phyloP scores from a whole-genome alignment of 2,329 filamentous ascomycete species.

The Byssochlamys sp. region DNA sequence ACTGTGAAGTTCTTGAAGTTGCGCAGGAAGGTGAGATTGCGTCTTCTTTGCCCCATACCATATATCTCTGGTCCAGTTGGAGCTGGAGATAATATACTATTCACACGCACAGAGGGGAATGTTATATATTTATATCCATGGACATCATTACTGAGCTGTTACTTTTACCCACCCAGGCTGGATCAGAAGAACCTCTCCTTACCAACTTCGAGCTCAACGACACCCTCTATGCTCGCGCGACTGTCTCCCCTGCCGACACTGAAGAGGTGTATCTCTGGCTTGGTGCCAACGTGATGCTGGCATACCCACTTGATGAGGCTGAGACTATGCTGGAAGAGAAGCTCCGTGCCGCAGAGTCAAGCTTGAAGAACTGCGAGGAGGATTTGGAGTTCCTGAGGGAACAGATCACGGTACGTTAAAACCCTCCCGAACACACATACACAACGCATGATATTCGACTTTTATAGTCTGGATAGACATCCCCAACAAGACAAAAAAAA shows the following conservation, averaged over 20 bases:
- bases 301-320: conserved; percentile 84
- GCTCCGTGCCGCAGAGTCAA: conserved; percentile 67
- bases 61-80: background rate
- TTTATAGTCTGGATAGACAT: conserved; percentile 6
- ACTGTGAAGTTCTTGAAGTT: conserved; percentile 78
- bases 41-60: background rate
- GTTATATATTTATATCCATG: background rate
- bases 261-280: conserved; percentile 90
- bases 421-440: background rate
- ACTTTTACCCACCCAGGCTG: conserved; percentile 29
- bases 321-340: conserved; percentile 68
- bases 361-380: conserved; percentile 81
- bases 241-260: conserved; percentile 59
- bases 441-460: background rate
- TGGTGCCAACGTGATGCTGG: conserved; percentile 96
- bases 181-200: conserved; percentile 46
- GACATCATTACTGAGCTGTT: background rate
- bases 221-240: conserved; percentile 82
- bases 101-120: background rate
- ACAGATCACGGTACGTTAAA: conserved; percentile 72
- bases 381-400: conserved; percentile 91
- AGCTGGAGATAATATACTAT: background rate
- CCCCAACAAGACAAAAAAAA: background rate
- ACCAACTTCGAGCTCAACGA: conserved; percentile 95
- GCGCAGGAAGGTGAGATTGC: conserved; percentile 46